These are phyloP conservation scores for Talaromyces sp. DNA, from an alignment of 2,329 filamentous ascomycete species.

Conservation along the genomic window DNA sequence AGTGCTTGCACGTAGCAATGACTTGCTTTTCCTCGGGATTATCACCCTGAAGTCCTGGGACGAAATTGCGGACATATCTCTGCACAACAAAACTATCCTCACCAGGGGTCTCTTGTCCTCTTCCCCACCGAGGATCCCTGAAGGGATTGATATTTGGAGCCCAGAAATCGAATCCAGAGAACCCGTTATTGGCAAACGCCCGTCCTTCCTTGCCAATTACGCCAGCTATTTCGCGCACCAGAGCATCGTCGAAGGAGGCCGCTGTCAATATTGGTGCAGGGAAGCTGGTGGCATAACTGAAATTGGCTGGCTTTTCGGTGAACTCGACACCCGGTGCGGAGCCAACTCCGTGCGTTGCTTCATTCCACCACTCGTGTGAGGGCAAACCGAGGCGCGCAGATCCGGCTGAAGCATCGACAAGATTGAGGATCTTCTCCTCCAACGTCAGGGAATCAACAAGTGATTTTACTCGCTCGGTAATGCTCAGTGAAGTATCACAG, in stretches of 20 bases:
- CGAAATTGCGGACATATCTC: slow-evolving; percentile 45
- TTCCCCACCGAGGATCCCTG: slow-evolving; percentile 56
- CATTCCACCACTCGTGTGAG: slow-evolving; percentile 21
- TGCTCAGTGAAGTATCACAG: not conserved
- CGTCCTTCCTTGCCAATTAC: slow-evolving; percentile 52
- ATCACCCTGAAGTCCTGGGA: slow-evolving; percentile 47
- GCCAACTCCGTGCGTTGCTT: slow-evolving; percentile 58
- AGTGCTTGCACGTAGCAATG: slow-evolving; percentile 55
- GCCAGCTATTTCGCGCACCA: slow-evolving; percentile 50
- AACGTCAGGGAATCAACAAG: slow-evolving; percentile 3
- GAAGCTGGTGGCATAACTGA: slow-evolving; percentile 57
- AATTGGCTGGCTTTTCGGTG: slow-evolving; percentile 42
- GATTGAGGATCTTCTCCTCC: slow-evolving; percentile 1
- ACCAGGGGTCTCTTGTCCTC: slow-evolving; percentile 54
- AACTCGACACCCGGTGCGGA: slow-evolving; percentile 47
- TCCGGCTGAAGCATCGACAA: not conserved
- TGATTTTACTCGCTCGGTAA: not conserved
- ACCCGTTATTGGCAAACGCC: slow-evolving; percentile 55
- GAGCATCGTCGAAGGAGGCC: slow-evolving; percentile 58
- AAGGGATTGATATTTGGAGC: slow-evolving; percentile 62
- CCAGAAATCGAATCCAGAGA: slow-evolving; percentile 45
- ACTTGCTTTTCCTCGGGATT: slow-evolving; percentile 33
- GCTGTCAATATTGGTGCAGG: slow-evolving; percentile 57
- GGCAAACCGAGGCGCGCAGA: not conserved
- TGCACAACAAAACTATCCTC: slow-evolving; percentile 49